Conservation (phyloP, 192 early-diverging fungal species). For the Entomortierella parvispora region DNA sequence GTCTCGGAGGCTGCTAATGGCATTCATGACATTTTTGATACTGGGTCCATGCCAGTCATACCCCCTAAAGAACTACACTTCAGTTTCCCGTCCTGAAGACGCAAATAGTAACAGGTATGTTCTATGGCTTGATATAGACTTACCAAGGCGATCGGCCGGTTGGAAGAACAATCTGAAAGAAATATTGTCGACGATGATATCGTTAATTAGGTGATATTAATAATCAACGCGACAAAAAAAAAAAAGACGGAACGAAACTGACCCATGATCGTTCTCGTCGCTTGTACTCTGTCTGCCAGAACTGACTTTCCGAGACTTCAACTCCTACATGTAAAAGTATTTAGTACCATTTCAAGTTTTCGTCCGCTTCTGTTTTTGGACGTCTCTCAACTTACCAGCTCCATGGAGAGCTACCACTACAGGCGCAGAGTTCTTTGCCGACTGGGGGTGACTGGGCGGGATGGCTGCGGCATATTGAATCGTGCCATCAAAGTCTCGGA, state of each 20-base stretch:
- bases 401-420: constrained; percentile 78
- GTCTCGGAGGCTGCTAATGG: constrained; percentile 59
- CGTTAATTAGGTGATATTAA: background rate
- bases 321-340: constrained; percentile 13
- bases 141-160: constrained; percentile 79
- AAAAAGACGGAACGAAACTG: constrained; percentile 4
- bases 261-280: constrained; percentile 75
- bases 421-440: constrained; percentile 46
- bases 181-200: background rate
- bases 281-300: constrained; percentile 69
- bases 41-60: constrained; percentile 86
- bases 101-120: too few relatives aligned
- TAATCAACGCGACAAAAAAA: background rate
- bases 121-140: too few relatives aligned
- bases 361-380: background rate
- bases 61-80: constrained; percentile 54
- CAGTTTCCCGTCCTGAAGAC: too few relatives aligned
- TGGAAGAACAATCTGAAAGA: constrained; percentile 67
- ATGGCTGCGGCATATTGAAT: constrained; percentile 71
- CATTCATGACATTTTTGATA: constrained; percentile 64
- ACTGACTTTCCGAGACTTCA: constrained; percentile 64
- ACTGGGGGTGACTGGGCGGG: constrained; percentile 51
- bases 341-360: background rate
- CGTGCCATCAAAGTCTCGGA: constrained; percentile 71
- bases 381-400: constrained; percentile 56